Percentiles rank a stretch among this genome's conserved stretches.
phyloP scores from a whole-genome alignment of 2,329 filamentous ascomycete genomes.

The Chaetomium strumarium region DNA sequence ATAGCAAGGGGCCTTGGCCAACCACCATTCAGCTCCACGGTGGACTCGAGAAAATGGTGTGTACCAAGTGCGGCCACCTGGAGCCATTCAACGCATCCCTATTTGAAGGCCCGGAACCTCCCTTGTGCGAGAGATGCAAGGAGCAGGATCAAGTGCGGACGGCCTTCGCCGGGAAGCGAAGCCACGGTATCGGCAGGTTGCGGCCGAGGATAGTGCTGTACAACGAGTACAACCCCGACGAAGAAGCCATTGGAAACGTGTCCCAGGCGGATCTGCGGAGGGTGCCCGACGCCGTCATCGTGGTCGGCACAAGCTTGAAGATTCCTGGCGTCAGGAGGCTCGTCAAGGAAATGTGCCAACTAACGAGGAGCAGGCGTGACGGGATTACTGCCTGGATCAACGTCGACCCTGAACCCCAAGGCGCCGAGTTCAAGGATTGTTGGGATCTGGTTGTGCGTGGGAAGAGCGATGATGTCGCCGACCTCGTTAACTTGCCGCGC shows the following conservation, averaged over 20 bases:
- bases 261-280: constrained; percentile 79
- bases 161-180: constrained; percentile 72
- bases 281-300: constrained; percentile 84
- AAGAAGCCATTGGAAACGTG: constrained; percentile 90
- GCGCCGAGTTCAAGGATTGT: constrained; percentile 80
- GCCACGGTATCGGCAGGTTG: constrained; percentile 85
- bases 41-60: constrained; percentile 92
- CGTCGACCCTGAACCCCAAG: constrained; percentile 73
- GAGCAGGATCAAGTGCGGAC: constrained; percentile 71
- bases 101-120: constrained; percentile 79
- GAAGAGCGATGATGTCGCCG: constrained; percentile 81
- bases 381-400: constrained; percentile 95
- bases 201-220: constrained; percentile 93
- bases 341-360: constrained; percentile 82
- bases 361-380: constrained; percentile 74
- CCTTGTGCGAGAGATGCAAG: constrained; percentile 69
- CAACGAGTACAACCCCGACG: constrained; percentile 94
- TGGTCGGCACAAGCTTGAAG: constrained; percentile 92
- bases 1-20: constrained; percentile 83
- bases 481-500: constrained; percentile 56
- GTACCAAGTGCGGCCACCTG: constrained; percentile 80
- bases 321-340: constrained; percentile 88
- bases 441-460: constrained; percentile 90
- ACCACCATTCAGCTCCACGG: constrained; percentile 90
- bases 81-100: constrained; percentile 69